Percentiles rank a stretch among this genome's conserved stretches.
Evolutionary conservation across 345 rosid genomes (phyloP).

Genomic region (Melastoma malabathricum): DNA sequence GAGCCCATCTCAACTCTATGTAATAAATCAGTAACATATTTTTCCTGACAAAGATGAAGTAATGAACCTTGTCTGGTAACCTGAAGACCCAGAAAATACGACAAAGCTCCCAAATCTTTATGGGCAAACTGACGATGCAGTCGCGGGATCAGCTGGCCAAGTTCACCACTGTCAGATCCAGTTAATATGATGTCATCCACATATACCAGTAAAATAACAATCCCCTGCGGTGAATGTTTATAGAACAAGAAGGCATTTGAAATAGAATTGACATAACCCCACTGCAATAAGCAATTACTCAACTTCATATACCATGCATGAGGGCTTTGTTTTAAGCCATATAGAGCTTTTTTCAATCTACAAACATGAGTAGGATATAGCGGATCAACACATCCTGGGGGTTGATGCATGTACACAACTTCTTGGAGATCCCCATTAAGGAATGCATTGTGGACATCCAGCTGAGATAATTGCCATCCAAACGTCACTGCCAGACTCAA

Average conservation of each 20-base stretch:
- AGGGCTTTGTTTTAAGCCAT: conserved; percentile 1
- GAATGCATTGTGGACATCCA: too few species aligned
- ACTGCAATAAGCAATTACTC: background rate
- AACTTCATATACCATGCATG: background rate
- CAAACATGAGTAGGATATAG: too few species aligned
- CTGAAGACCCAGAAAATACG: conserved; percentile 6
- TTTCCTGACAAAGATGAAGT: background rate
- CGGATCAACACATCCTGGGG: too few species aligned
- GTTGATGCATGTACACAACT: too few species aligned
- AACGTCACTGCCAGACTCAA: background rate
- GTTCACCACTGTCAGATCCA: fast-evolving
- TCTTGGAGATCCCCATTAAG: too few species aligned
- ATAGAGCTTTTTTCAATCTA: too few species aligned
- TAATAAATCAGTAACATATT: background rate
- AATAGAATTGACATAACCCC: fast-evolving
- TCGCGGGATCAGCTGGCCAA: fast-evolving
- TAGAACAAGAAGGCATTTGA: conserved; percentile 3
- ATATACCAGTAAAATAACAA: background rate
- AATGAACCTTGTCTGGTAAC: background rate
- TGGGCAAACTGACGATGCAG: background rate
- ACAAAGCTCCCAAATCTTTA: background rate
- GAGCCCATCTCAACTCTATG: background rate
- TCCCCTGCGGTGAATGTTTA: background rate
- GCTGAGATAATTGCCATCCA: background rate
- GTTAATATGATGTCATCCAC: background rate